Base-by-base conservation (phyloP, 2,329 filamentous ascomycete species). In the Neofusicoccum laricinum region DNA sequence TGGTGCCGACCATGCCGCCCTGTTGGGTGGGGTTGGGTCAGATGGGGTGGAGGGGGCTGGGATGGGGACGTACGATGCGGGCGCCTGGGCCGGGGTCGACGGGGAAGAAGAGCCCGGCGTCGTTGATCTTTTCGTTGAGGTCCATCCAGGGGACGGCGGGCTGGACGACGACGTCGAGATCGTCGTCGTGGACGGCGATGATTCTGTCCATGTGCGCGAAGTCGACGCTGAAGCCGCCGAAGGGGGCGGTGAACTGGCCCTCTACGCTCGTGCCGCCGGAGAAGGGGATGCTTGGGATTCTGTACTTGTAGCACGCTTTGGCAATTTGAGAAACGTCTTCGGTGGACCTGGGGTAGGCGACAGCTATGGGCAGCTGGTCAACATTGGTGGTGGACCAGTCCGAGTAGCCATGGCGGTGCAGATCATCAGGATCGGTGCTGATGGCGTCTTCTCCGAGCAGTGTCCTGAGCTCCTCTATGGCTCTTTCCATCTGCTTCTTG, bases 151-250 rank as follows among this genome's bases (percentile, higher is more conserved):
- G 89, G 8, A 97, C 89, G 7, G 90, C 91, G 3, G 93, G 93
- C 75, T 97, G 93, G 3, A 97, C 92, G 4, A 96, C 90, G 58
- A 96, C 84, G 71, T 97, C 93, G 90, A 97, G 92, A 74, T 97
- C 93, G 5, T 91, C 89, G 69, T 90, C 88, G 74, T 96, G 90
- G 64, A 97, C 82, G 63, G 88, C 82, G 36, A 97, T 70, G 25
- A 97, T 89, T 71, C 88, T 82, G 74, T 96, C 89, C 93, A 97
- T 97, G 71, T 86, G 87, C 0, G 87, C 86, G 75, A 97, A 97
- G 73, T 97, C 93, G 59, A 97, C 90, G 68, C 91, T 94, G 72
- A 97, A 86, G 12, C 93, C 93, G 11, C 92, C 93, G 72, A 88
- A 90, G 0, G 92, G 92, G 15, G 93, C 91, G 0, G 91, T 91